Conservation (phyloP, 345 rosid species). For the Erucastrum elatum region DNA sequence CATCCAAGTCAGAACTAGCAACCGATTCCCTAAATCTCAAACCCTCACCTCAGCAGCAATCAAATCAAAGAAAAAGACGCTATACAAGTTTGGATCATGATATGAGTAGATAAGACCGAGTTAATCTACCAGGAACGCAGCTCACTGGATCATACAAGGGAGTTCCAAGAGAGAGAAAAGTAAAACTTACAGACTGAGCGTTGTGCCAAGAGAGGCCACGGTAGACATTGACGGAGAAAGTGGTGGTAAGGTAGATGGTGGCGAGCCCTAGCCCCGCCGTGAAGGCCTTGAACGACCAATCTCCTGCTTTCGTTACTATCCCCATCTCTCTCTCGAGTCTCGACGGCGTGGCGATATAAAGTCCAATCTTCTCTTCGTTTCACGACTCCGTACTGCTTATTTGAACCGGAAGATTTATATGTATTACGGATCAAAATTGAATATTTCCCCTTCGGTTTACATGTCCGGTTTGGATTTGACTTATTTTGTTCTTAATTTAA, state of each 20-base stretch:
- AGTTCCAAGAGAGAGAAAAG: neutral
- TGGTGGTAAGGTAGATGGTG: conserved; percentile 70
- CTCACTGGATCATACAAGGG: neutral
- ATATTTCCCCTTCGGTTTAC: neutral
- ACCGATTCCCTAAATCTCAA: conserved; percentile 8
- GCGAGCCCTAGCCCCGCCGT: conserved; percentile 73
- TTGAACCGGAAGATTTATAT: conserved; percentile 11
- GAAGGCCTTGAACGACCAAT: conserved; percentile 72
- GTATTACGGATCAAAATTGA: neutral
- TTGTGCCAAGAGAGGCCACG: conserved; percentile 80
- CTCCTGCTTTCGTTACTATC: conserved; percentile 57
- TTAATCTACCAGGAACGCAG: neutral
- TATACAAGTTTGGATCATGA: neutral
- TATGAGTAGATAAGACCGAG: neutral
- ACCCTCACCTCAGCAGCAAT: neutral
- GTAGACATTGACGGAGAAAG: conserved; percentile 76
- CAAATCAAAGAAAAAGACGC: neutral
- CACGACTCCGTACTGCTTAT: neutral
- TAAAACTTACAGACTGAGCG: conserved; percentile 55
- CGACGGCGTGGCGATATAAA: conserved; percentile 11
- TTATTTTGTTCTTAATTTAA: too few relatives aligned
- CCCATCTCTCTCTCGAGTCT: conserved; percentile 43
- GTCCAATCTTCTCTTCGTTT: neutral
- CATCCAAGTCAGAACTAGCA: neutral
- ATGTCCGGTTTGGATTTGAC: neutral